Evolutionary conservation across 2,329 filamentous ascomycete genomes (phyloP).

Genomic region (Hymenoscyphus occultus): DNA sequence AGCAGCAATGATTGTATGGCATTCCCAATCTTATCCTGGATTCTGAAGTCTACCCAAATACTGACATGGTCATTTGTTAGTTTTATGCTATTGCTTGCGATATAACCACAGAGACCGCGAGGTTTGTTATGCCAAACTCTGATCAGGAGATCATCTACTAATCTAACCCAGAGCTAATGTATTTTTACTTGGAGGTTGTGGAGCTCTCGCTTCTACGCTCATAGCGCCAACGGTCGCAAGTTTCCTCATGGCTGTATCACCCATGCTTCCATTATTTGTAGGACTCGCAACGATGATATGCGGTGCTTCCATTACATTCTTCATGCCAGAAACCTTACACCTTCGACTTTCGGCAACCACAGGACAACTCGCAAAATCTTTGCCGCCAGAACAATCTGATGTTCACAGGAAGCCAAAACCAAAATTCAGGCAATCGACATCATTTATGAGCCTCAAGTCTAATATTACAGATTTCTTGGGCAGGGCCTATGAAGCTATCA

Average conservation of each 20-base stretch:
- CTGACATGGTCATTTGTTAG: background rate
- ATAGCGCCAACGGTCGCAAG: conserved; percentile 40
- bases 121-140: conserved; percentile 28
- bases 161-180: conserved; percentile 35
- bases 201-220: conserved; percentile 37
- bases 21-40: background rate
- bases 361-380: conserved; percentile 15
- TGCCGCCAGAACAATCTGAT: conserved; percentile 12
- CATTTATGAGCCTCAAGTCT: conserved; percentile 15
- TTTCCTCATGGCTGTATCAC: conserved; percentile 37
- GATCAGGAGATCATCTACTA: background rate
- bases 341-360: conserved; percentile 16
- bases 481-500: conserved; percentile 22
- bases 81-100: conserved; percentile 40
- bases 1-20: conserved; percentile 27
- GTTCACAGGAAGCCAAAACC: background rate
- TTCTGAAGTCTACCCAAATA: background rate
- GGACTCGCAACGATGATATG: conserved; percentile 21
- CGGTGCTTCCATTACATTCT: conserved; percentile 25
- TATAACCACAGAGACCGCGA: conserved; percentile 38
- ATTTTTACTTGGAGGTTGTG: conserved; percentile 37
- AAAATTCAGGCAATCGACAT: background rate
- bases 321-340: conserved; percentile 37
- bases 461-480: conserved; percentile 19
- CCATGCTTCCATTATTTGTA: conserved; percentile 29